Conservation (phyloP, 2,329 filamentous ascomycete genomes). For the Colletotrichum cordylinicola region DNA sequence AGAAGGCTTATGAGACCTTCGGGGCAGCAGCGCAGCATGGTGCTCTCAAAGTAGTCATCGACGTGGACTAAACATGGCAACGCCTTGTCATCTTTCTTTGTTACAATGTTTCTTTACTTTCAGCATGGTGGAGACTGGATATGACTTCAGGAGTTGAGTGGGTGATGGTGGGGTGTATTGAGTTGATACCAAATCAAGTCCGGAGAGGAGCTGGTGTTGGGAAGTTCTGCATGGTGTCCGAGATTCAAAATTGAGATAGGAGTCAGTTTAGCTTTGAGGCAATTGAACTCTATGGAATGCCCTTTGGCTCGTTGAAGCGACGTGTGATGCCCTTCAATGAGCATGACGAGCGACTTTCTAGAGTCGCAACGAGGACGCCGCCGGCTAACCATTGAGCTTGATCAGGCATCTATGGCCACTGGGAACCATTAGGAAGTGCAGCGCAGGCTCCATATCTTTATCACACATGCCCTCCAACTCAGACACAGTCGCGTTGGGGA, state of each 20-base stretch:
- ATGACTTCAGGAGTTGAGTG: neutral
- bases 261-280: neutral
- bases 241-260: neutral
- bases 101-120: accelerated
- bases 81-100: neutral
- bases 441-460: conserved; percentile 37
- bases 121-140: neutral
- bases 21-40: conserved; percentile 43
- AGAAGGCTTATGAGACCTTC: conserved; percentile 50
- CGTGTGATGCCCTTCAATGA: neutral
- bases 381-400: neutral
- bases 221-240: neutral
- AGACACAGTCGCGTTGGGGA: conserved; percentile 36
- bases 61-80: conserved; percentile 10
- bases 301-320: too few relatives aligned
- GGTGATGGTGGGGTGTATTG: neutral
- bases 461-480: conserved; percentile 38
- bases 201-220: neutral
- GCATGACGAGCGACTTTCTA: too few relatives aligned
- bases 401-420: conserved; percentile 36
- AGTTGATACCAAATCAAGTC: neutral
- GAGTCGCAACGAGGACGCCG: neutral
- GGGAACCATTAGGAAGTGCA: conserved; percentile 39
- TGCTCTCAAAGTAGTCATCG: conserved; percentile 50
- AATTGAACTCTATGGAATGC: too few relatives aligned